Base-by-base conservation (phyloP, 192 early-diverging fungal genomes). In the Coemansia sp. region DNA sequence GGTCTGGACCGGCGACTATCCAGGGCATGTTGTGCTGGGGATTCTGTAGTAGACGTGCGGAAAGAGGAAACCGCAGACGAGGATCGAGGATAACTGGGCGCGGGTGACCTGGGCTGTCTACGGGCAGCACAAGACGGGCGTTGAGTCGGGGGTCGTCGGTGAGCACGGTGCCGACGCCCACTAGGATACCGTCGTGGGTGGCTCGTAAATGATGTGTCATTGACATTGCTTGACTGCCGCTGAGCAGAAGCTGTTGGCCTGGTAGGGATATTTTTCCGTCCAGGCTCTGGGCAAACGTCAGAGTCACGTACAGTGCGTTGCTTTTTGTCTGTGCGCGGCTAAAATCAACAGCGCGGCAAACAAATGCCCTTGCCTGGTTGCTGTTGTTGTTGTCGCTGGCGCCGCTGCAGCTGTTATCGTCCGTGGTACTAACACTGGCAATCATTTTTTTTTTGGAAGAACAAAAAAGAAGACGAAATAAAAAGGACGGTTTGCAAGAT, bases 271-370 rank as follows among this genome's bases (percentile, higher is more conserved):
- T 92, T 64, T 87, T 91, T 50, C 90, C 92, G 74, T 97, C 93
- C 28, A 95, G 81, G 66, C 92, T 91, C 76, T 97, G 95, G 1
- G 94, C 94, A 81, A 83, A 97, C 3, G 95, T 97, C 50, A 97
- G 80, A 0, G 93, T 96, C 10, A 94, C 83, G 51, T 70, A 86
- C 8, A 87, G 86, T 54, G 38, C 36, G 49, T 18, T 55, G 66
- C 56, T 32, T 22, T 16, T 12, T 50, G 73, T 56, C 50, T 32
- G 49, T 25, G 6, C 28, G 28, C 52, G 52, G 52, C 4, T 55
- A 18, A 55, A 55, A 18, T 55, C 52, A 7, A 55, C 29, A 4
- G 25, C 30, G 28, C 52, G 12, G 33, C 31, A 29, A 20, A 67
- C 60, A 67, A 67, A 73, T 3, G 56, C 42, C 14, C 31, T 54